Percentiles rank a stretch among this genome's conserved stretches.
Evolutionary conservation across 371 early-diverging fungal genomes (phyloP).

Genomic region (Circinella umbellata): DNA sequence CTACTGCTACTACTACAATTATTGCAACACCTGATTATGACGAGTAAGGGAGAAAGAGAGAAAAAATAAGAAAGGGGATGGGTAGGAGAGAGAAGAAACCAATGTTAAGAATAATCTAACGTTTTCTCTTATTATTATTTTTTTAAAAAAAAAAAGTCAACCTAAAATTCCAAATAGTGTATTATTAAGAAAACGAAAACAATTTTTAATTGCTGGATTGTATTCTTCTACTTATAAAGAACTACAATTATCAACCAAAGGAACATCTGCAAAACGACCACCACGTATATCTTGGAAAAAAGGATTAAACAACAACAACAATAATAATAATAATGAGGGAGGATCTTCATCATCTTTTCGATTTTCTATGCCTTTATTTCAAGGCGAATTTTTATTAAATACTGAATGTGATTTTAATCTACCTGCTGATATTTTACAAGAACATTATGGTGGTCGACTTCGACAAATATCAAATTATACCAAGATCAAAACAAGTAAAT

Average conservation of each 20-base stretch:
- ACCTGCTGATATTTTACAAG: constrained; percentile 56
- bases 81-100: too few relatives aligned
- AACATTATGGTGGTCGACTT: constrained; percentile 29
- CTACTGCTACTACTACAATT: not conserved
- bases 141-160: not conserved
- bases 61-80: too few relatives aligned
- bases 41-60: not conserved
- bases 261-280: constrained; percentile 5
- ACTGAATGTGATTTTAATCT: constrained; percentile 50
- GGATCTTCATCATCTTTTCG: constrained; percentile 20
- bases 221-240: constrained; percentile 24
- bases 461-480: constrained; percentile 28
- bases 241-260: not conserved
- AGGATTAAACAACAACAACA: not conserved
- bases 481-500: constrained; percentile 42
- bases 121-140: too few relatives aligned
- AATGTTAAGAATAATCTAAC: too few relatives aligned
- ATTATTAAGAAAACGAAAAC: constrained; percentile 22
- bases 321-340: constrained; percentile 6
- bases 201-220: constrained; percentile 29
- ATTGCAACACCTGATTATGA: not conserved
- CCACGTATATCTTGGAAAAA: constrained; percentile 12
- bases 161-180: not conserved
- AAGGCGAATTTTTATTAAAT: constrained; percentile 46
- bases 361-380: constrained; percentile 60